Percentiles rank a stretch among this genome's conserved stretches.
These are phyloP conservation scores for Globisporangium apiculatum DNA, from an alignment of 352 stramenopile genomes.

Conservation along the genomic window DNA sequence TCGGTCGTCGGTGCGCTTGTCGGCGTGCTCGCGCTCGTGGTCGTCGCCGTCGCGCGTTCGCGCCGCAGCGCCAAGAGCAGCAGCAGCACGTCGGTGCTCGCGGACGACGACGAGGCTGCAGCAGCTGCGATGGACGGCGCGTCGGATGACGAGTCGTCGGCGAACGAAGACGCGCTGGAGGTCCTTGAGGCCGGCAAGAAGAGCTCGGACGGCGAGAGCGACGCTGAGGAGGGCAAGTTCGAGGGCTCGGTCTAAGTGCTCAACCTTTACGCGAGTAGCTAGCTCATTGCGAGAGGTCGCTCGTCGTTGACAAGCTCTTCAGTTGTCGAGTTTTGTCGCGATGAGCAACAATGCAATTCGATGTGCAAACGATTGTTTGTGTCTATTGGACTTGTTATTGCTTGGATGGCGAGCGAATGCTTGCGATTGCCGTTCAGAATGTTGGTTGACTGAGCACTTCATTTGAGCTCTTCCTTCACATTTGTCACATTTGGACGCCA, in stretches of 20 bases:
- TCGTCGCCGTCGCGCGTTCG: slow-evolving; percentile 20
- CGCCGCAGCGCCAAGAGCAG: slow-evolving; percentile 12
- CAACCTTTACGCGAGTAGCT: too few relatives aligned
- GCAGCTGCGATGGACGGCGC: slow-evolving; percentile 29
- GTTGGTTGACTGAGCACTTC: too few relatives aligned
- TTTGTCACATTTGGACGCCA: too few relatives aligned
- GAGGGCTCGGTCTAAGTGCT: slow-evolving; percentile 38
- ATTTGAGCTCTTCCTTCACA: too few relatives aligned
- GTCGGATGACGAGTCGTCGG: slow-evolving; percentile 23
- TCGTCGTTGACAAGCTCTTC: background rate
- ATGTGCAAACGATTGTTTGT: too few relatives aligned
- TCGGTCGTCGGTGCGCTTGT: slow-evolving; percentile 13
- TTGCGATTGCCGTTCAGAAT: too few relatives aligned
- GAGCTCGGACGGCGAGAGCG: slow-evolving; percentile 19
- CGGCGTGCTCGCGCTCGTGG: slow-evolving; percentile 10
- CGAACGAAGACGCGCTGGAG: slow-evolving; percentile 26
- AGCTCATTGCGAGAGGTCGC: background rate
- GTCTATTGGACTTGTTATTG: too few relatives aligned
- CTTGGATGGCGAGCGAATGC: too few relatives aligned
- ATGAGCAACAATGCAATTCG: too few relatives aligned
- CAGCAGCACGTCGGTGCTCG: slow-evolving; percentile 17
- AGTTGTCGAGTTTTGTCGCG: too few relatives aligned
- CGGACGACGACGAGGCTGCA: slow-evolving; percentile 23
- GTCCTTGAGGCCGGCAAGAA: slow-evolving; percentile 17
- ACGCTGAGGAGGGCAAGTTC: slow-evolving; percentile 42